Evolutionary conservation across 1,139 yeast species (phyloP), one percentile per base, ranked within the genome.

Genomic region (Saccharomycopsis hybrid): DNA sequence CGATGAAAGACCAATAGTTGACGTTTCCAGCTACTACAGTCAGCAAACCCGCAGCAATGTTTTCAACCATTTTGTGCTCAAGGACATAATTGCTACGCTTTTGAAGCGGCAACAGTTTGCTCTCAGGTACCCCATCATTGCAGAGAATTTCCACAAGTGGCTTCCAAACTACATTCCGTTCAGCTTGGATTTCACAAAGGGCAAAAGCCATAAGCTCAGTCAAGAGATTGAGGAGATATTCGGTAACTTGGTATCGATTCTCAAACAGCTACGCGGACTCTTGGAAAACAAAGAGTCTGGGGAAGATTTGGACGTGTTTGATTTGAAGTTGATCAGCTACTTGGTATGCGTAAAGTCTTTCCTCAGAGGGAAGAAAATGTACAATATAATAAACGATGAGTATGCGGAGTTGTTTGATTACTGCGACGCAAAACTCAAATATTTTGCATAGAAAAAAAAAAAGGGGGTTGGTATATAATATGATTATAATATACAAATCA

Each of bases 281-380:
- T 18, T 18, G 18, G 18, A 35, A 42, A 18, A 18, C 18, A 18
- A 18, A 18, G 18, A 18, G 18, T 18, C 18, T 18, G 18, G 18
- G 18, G 18, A 18, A 18, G 18, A 18, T 18, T 18, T 18, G 18
- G 18, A 18, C 27, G 28, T 49, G 13, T 7, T 46, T 2, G 36
- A 47, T 5, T 37, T 37, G 11, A 52, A 52, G 27, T 18, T 52
- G n/a, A 25, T 41, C 18, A 52, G 55, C 24, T 52, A 52, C 27
- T 41, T 45, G 24, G 28, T 52, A 11, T 44, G 44, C n/a, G 47
- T 52, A 13, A 43, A 45, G 25, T 13, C 28, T 24, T 52, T 52
- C 36, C 24, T 52, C 28, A 18, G 33, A 18, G 50, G 40, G 9
- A 44, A 47, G 9, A 52, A 43, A 28, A n/a, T 42, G 13, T 48